phyloP scores from a whole-genome alignment of 805 yeast genomes.

The Yarrowia bubula region DNA sequence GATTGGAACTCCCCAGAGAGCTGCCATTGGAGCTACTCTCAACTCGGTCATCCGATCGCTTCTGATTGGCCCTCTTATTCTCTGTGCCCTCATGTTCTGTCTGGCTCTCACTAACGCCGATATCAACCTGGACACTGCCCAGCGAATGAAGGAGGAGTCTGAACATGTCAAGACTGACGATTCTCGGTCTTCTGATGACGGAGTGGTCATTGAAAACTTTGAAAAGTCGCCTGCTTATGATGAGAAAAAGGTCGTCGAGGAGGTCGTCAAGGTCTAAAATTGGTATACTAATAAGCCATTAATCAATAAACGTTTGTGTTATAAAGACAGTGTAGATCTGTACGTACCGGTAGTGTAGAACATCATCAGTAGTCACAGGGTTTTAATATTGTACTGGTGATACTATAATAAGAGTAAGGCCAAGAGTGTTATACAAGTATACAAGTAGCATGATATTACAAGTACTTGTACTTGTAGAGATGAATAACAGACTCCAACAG shows the following conservation, averaged over 20 bases:
- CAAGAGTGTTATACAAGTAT: too few relatives aligned
- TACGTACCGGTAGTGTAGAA: too few relatives aligned
- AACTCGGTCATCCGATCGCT: slow-evolving; percentile 22
- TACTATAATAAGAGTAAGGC: too few relatives aligned
- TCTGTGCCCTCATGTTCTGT: slow-evolving; percentile 11
- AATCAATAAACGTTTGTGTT: background rate
- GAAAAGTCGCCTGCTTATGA: background rate
- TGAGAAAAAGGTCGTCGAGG: background rate
- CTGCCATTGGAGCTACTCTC: slow-evolving; percentile 1
- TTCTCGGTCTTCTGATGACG: background rate
- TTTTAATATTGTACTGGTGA: too few relatives aligned
- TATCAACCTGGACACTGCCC: slow-evolving; percentile 7
- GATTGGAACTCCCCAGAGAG: slow-evolving; percentile 9
- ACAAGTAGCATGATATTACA: too few relatives aligned
- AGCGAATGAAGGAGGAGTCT: slow-evolving; percentile 13
- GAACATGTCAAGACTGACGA: background rate
- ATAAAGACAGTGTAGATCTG: too few relatives aligned
- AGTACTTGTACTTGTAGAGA: too few relatives aligned
- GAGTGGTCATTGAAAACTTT: background rate
- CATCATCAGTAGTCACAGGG: too few relatives aligned
- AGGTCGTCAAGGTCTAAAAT: background rate
- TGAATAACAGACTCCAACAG: too few relatives aligned
- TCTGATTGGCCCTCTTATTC: slow-evolving; percentile 1
- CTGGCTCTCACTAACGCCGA: slow-evolving; percentile 7
- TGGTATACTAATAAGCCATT: background rate